phyloP scores from a whole-genome alignment of 164 flowering plant species.

The Warburgia ugandensis region DNA sequence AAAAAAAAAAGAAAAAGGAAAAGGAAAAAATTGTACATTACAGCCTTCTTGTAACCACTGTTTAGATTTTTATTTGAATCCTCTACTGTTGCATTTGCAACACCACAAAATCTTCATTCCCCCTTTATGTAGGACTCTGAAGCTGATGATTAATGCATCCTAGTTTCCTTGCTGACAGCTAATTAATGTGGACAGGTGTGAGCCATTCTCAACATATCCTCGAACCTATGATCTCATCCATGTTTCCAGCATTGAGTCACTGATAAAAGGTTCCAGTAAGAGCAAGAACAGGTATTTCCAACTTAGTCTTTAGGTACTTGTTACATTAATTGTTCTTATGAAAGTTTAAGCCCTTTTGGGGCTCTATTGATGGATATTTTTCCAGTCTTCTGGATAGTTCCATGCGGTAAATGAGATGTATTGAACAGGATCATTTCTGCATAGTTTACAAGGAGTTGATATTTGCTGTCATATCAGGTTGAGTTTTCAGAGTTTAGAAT shows the following conservation, averaged over 20 bases:
- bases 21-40: no score
- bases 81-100: neutral
- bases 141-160: neutral
- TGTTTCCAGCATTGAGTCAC: constrained; percentile 62
- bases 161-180: neutral
- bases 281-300: constrained; percentile 64
- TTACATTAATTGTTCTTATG: neutral
- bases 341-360: no score
- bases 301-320: neutral
- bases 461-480: no score
- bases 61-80: neutral
- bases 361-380: neutral
- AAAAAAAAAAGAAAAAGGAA: no score
- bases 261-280: constrained; percentile 42
- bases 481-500: no score
- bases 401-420: no score
- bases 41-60: no score
- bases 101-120: neutral
- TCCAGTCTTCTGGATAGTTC: no score
- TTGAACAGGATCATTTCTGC: no score
- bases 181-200: constrained; percentile 60
- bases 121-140: neutral
- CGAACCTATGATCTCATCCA: constrained; percentile 89
- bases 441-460: no score
- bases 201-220: constrained; percentile 97